These are phyloP conservation scores for Cercospora brassicicola DNA, from an alignment of 2,329 filamentous ascomycete genomes.

Conservation along the genomic window DNA sequence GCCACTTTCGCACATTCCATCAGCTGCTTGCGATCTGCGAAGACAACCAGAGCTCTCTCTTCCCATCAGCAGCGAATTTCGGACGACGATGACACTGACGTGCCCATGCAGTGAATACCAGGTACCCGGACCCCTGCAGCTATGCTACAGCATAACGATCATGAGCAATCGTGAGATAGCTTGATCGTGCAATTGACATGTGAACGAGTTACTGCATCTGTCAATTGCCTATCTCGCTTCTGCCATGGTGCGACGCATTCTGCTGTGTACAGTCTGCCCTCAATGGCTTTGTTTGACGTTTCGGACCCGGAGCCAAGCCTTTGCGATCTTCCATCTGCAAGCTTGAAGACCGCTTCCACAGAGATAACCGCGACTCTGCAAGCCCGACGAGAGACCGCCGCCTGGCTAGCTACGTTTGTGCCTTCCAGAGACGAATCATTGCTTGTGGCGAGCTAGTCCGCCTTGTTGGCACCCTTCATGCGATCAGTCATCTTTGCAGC, in stretches of 20 bases:
- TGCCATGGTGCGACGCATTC: not conserved
- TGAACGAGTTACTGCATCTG: not conserved
- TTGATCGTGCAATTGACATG: not conserved
- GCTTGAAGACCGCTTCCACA: not conserved
- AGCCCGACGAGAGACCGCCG: not conserved
- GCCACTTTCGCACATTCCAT: not conserved
- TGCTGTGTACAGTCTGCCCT: not conserved
- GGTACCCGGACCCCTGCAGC: not conserved
- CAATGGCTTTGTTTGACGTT: not conserved
- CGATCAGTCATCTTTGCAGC: conserved; percentile 4
- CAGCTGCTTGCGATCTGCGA: not conserved
- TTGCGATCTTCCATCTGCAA: not conserved
- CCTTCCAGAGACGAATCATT: not conserved
- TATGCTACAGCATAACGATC: not conserved
- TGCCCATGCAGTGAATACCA: not conserved
- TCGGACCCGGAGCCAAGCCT: not conserved
- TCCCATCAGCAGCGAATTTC: not conserved
- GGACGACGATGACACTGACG: not conserved
- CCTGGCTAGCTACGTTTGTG: not conserved
- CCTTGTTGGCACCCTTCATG: not conserved
- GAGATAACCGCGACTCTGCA: not conserved
- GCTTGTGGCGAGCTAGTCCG: not conserved
- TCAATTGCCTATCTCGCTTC: not conserved
- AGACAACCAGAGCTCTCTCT: not conserved
- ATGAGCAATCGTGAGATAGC: not conserved